Percentiles rank a stretch among this genome's conserved stretches.
These are phyloP conservation scores for Vachellia pachyceras DNA, from an alignment of 306 rosid genomes.

Conservation along the genomic window DNA sequence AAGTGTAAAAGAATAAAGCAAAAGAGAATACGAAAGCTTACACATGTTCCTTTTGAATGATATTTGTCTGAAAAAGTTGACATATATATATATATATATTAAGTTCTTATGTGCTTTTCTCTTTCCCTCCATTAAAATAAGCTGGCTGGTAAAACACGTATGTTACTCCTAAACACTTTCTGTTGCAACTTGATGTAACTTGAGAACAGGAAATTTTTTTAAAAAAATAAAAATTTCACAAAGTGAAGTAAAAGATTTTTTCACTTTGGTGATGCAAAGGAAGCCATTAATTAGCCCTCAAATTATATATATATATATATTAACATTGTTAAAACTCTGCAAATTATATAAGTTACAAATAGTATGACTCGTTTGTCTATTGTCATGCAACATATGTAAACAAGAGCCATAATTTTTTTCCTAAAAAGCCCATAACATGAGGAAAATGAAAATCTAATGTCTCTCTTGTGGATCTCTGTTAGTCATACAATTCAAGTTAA, in stretches of 20 bases:
- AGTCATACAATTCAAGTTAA: too few species aligned
- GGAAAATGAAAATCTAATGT: neutral
- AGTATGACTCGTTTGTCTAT: too few species aligned
- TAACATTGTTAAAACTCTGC: neutral
- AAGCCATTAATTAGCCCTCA: neutral
- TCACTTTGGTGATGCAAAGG: neutral
- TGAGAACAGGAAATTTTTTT: neutral
- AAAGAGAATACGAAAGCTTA: neutral
- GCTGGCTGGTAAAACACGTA: conserved; percentile 27
- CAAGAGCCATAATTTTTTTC: too few species aligned
- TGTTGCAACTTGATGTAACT: neutral
- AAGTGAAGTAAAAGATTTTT: too few species aligned
- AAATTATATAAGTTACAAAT: too few species aligned
- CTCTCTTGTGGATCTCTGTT: too few species aligned
- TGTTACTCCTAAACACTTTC: neutral
- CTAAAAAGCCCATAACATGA: neutral
- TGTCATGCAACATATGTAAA: too few species aligned
- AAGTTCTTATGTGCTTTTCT: neutral
- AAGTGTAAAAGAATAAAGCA: neutral
- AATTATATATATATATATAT: too few species aligned
- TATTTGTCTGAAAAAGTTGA: conserved; percentile 21
- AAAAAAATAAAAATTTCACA: neutral
- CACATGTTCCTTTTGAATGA: conserved; percentile 33
- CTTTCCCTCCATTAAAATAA: neutral
- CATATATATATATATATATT: too few species aligned